phyloP scores from a whole-genome alignment of 805 yeast species.

The Candida vartiovaarae region DNA sequence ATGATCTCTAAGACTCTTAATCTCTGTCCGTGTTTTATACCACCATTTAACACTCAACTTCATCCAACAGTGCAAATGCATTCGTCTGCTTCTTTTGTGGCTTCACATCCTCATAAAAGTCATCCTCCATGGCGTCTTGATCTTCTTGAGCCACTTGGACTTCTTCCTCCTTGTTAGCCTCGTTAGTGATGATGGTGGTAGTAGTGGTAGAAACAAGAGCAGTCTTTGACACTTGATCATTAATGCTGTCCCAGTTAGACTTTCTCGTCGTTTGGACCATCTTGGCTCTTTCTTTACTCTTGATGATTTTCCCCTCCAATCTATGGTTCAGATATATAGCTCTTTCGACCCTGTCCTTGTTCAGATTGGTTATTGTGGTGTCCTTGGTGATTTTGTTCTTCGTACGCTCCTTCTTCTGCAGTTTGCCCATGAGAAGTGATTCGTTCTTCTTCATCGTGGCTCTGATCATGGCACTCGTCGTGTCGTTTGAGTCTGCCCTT shows the following conservation, averaged over 20 bases:
- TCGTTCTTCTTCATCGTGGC: constrained; percentile 61
- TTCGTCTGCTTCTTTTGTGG: constrained; percentile 11
- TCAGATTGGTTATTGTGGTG: constrained; percentile 25
- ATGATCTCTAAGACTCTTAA: too few relatives aligned
- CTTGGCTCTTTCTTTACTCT: constrained; percentile 57
- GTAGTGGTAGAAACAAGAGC: background rate
- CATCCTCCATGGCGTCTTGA: constrained; percentile 19
- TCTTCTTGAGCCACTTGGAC: constrained; percentile 9
- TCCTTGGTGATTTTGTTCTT: constrained; percentile 24
- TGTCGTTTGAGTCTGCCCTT: constrained; percentile 52
- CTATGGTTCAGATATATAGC: constrained; percentile 47
- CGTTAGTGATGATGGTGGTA: constrained; percentile 4
- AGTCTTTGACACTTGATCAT: constrained; percentile 28
- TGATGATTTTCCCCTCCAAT: constrained; percentile 54
- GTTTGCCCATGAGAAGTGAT: constrained; percentile 47
- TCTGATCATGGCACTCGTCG: constrained; percentile 58
- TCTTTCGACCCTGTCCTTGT: constrained; percentile 37
- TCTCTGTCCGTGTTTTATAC: too few relatives aligned
- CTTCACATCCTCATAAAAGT: constrained; percentile 16
- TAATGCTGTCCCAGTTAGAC: constrained; percentile 67
- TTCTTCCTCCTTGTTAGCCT: constrained; percentile 18
- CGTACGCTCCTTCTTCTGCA: constrained; percentile 29
- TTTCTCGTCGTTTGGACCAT: constrained; percentile 57
- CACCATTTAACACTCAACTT: constrained; percentile 24
- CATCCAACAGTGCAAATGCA: constrained; percentile 25